These are phyloP conservation scores for Gaertneriomyces sp. DNA, from an alignment of 192 early-diverging fungal genomes.

Conservation along the genomic window DNA sequence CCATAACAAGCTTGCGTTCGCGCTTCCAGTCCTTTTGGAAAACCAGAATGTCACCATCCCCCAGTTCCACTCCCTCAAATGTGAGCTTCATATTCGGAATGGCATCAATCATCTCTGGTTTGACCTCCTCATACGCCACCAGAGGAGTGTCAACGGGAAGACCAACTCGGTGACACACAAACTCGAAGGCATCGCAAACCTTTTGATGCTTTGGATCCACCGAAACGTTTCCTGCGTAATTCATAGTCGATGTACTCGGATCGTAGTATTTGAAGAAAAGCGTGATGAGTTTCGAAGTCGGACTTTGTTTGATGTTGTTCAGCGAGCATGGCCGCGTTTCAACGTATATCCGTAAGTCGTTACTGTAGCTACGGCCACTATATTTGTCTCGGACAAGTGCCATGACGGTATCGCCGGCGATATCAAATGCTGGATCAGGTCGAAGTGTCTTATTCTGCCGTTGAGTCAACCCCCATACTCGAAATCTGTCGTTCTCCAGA, in stretches of 20 bases:
- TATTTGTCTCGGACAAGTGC: slow-evolving; percentile 30
- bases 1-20: too few relatives aligned
- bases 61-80: slow-evolving; percentile 75
- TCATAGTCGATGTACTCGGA: slow-evolving; percentile 53
- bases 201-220: slow-evolving; percentile 32
- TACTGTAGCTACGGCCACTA: slow-evolving; percentile 9
- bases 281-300: slow-evolving; percentile 40
- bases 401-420: slow-evolving; percentile 36
- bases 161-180: slow-evolving; percentile 49
- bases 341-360: slow-evolving; percentile 44
- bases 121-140: slow-evolving; percentile 81
- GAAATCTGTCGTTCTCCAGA: slow-evolving; percentile 51
- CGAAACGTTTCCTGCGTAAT: slow-evolving; percentile 38
- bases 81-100: slow-evolving; percentile 58
- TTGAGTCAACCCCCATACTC: slow-evolving; percentile 83
- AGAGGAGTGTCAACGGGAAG: slow-evolving; percentile 59
- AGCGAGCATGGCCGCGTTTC: slow-evolving; percentile 17
- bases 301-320: not conserved
- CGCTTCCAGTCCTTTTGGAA: slow-evolving; percentile 58
- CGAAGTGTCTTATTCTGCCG: slow-evolving; percentile 90
- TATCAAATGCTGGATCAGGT: slow-evolving; percentile 67
- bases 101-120: slow-evolving; percentile 84
- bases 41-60: slow-evolving; percentile 91
- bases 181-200: slow-evolving; percentile 60
- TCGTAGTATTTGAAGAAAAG: slow-evolving; percentile 88